These are phyloP conservation scores for Jacaranda mimosifolia DNA, from an alignment of 257 asterid species.

Conservation along the genomic window DNA sequence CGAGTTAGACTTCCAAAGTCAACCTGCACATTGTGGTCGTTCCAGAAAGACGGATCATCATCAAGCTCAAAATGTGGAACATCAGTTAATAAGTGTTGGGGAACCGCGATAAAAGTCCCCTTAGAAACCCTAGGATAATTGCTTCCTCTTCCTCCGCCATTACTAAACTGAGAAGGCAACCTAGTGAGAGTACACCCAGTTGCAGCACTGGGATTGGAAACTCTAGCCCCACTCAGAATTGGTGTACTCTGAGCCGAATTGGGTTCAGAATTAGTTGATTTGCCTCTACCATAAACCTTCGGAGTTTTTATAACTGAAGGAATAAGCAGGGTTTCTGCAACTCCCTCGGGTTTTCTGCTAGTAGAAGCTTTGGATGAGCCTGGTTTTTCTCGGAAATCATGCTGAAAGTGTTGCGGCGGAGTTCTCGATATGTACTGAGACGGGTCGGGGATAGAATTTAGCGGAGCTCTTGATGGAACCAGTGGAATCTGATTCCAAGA, in stretches of 20 bases:
- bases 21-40: slow-evolving; percentile 91
- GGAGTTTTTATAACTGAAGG: slow-evolving; percentile 49
- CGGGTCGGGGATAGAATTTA: slow-evolving; percentile 75
- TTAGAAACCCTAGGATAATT: slow-evolving; percentile 49
- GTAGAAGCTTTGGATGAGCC: slow-evolving; percentile 35
- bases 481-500: slow-evolving; percentile 32
- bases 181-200: slow-evolving; percentile 42
- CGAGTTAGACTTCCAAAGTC: not conserved
- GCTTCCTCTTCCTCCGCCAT: slow-evolving; percentile 47
- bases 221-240: slow-evolving; percentile 42
- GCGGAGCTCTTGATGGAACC: slow-evolving; percentile 65
- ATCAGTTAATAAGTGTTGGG: slow-evolving; percentile 43
- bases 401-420: slow-evolving; percentile 27
- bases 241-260: slow-evolving; percentile 70
- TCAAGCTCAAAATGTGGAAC: slow-evolving; percentile 71
- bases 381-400: slow-evolving; percentile 33
- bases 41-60: slow-evolving; percentile 73
- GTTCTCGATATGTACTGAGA: slow-evolving; percentile 53
- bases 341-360: slow-evolving; percentile 36
- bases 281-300: slow-evolving; percentile 43
- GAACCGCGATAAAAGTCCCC: slow-evolving; percentile 42
- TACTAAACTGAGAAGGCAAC: slow-evolving; percentile 44
- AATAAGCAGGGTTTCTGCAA: slow-evolving; percentile 37
- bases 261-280: slow-evolving; percentile 49
- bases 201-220: slow-evolving; percentile 44